Evolutionary conservation across 1,139 yeast species (phyloP).

Genomic region (Taphrina wiesneri): DNA sequence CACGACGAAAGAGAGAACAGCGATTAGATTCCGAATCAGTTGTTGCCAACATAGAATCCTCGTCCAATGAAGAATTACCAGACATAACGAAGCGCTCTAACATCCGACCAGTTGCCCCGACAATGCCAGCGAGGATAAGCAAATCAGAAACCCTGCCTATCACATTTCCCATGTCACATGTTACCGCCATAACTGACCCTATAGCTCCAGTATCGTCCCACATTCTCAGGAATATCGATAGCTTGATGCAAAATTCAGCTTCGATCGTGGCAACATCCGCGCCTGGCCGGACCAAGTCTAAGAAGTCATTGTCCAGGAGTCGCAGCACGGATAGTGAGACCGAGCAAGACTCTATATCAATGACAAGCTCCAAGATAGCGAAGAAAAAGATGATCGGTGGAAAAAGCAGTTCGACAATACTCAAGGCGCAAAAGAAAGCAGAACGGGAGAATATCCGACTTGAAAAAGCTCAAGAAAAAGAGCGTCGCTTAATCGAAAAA

Average conservation of each 20-base stretch:
- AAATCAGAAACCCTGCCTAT: not conserved
- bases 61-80: conserved; percentile 5
- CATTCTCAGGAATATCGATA: not conserved
- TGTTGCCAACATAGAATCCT: not conserved
- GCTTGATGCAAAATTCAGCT: not conserved
- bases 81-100: not conserved
- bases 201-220: not conserved
- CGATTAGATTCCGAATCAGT: no score
- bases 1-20: no score
- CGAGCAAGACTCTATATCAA: not conserved
- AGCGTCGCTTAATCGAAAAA: conserved; percentile 25
- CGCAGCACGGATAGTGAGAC: not conserved
- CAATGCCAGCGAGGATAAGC: not conserved
- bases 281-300: not conserved
- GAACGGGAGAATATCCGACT: conserved; percentile 31
- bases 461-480: conserved; percentile 24
- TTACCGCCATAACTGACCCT: not conserved
- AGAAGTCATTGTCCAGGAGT: not conserved
- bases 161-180: not conserved
- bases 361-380: not conserved
- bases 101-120: not conserved
- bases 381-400: not conserved
- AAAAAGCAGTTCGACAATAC: not conserved
- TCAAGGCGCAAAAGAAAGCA: conserved; percentile 9
- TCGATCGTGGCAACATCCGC: not conserved